phyloP scores from a whole-genome alignment of 179 eudicot species.

The Silene noctiflora region DNA sequence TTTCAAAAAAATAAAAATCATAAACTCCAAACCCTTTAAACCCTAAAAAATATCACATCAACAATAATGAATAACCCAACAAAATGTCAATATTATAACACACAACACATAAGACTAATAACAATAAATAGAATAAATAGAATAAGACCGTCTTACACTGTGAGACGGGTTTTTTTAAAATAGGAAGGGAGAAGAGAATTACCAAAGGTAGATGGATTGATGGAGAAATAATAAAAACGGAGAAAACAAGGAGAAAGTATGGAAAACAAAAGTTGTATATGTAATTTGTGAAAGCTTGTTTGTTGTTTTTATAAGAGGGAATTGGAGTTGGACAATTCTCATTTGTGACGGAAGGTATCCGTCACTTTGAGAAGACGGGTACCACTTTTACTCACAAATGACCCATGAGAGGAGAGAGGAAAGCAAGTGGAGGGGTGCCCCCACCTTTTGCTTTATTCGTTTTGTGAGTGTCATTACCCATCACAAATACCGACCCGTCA shows the following conservation, averaged over 20 bases:
- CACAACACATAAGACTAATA: not conserved
- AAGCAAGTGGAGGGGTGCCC: too few relatives aligned
- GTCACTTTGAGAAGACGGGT: too few relatives aligned
- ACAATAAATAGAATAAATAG: not conserved
- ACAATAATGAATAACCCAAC: not conserved
- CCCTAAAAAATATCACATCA: not conserved
- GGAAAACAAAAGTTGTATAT: not conserved
- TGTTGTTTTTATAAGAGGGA: conserved; percentile 2
- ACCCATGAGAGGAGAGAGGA: too few relatives aligned
- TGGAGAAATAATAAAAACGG: conserved; percentile 14
- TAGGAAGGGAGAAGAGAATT: not conserved
- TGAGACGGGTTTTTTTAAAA: not conserved
- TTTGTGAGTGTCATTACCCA: too few relatives aligned
- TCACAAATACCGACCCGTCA: too few relatives aligned
- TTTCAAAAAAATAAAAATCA: conserved; percentile 1
- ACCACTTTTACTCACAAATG: too few relatives aligned
- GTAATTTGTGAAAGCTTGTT: not conserved
- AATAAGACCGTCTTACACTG: not conserved
- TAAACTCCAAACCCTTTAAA: not conserved
- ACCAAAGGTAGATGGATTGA: conserved; percentile 5
- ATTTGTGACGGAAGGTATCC: too few relatives aligned
- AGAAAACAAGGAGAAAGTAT: conserved; percentile 22
- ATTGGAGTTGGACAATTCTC: too few relatives aligned
- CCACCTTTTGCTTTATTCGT: too few relatives aligned
- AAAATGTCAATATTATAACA: not conserved